These are phyloP conservation scores for Fusarium piperis DNA, from an alignment of 2,329 filamentous ascomycete species.

Conservation along the genomic window DNA sequence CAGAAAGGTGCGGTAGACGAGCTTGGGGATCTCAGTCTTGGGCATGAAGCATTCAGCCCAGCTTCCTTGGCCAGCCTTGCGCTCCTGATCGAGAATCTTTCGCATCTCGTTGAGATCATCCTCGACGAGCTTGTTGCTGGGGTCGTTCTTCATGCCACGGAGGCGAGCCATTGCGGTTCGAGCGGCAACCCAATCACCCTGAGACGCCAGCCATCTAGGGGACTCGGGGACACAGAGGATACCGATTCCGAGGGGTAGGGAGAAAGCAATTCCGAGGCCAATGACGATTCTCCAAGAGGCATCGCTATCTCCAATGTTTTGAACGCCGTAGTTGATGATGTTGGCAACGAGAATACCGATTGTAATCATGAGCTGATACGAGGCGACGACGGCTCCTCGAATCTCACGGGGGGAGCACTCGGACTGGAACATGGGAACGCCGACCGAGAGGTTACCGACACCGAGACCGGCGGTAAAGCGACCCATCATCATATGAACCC, in stretches of 20 bases:
- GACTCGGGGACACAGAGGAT: slow-evolving; percentile 66
- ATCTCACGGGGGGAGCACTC: slow-evolving; percentile 71
- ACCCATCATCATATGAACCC: slow-evolving; percentile 74
- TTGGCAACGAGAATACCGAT: slow-evolving; percentile 71
- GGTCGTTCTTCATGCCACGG: slow-evolving; percentile 60
- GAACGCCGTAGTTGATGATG: slow-evolving; percentile 63
- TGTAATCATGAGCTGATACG: slow-evolving; percentile 80
- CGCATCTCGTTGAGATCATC: slow-evolving; percentile 64
- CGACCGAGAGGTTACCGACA: slow-evolving; percentile 72
- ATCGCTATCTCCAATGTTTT: slow-evolving; percentile 52
- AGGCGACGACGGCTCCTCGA: slow-evolving; percentile 71
- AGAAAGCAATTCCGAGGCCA: slow-evolving; percentile 63
- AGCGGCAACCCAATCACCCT: slow-evolving; percentile 58
- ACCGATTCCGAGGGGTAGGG: slow-evolving; percentile 62
- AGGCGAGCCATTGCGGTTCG: slow-evolving; percentile 63
- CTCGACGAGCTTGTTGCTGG: slow-evolving; percentile 56
- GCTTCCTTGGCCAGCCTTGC: slow-evolving; percentile 55
- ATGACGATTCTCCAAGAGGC: slow-evolving; percentile 72
- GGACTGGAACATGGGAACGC: slow-evolving; percentile 74
- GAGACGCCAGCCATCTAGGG: slow-evolving; percentile 64
- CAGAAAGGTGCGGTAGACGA: slow-evolving; percentile 71
- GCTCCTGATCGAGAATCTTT: slow-evolving; percentile 57
- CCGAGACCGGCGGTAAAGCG: slow-evolving; percentile 74
- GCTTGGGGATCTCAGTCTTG: slow-evolving; percentile 61
- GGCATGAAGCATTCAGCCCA: slow-evolving; percentile 71